Evolutionary conservation across 139 green algal genomes (phyloP).

Genomic region (Limnomonas spitsbergensis): DNA sequence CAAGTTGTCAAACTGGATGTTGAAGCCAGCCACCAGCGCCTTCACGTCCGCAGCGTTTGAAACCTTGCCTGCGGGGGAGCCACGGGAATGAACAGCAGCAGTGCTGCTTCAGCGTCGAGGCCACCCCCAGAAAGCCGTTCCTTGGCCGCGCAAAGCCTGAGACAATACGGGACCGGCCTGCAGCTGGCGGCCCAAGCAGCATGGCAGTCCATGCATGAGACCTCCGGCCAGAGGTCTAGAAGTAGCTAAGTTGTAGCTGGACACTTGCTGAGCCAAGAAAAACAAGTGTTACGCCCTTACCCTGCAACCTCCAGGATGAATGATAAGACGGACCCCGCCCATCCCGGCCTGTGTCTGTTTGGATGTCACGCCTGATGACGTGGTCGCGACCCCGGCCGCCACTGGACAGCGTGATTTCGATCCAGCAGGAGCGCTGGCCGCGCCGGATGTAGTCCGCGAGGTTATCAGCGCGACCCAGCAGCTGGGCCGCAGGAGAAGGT

Average conservation of each 20-base stretch:
- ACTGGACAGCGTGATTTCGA: slow-evolving; percentile 69
- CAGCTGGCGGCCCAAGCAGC: neutral
- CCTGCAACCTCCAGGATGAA: slow-evolving; percentile 2
- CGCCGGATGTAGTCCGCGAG: slow-evolving; percentile 75
- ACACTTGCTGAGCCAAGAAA: too few relatives aligned
- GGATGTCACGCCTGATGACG: slow-evolving; percentile 38
- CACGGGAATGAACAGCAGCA: too few relatives aligned
- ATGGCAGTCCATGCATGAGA: neutral
- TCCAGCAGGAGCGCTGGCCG: slow-evolving; percentile 49
- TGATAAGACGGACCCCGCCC: neutral
- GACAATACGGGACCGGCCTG: neutral
- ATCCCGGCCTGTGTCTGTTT: neutral
- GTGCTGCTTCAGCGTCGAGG: slow-evolving; percentile 14
- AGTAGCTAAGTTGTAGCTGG: too few relatives aligned
- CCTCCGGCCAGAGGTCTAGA: neutral
- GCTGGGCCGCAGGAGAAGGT: slow-evolving; percentile 28
- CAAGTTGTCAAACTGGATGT: slow-evolving; percentile 97
- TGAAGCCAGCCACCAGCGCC: slow-evolving; percentile 57
- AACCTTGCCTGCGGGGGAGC: too few relatives aligned
- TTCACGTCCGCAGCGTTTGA: slow-evolving; percentile 61
- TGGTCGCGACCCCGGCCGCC: slow-evolving; percentile 28
- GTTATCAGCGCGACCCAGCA: slow-evolving; percentile 78
- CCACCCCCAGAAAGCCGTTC: slow-evolving; percentile 28
- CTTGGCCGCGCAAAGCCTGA: too few relatives aligned
- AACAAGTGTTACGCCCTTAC: neutral